phyloP scores from a whole-genome alignment of 2,329 filamentous ascomycete species.

The Bipolaris sorokiniana region DNA sequence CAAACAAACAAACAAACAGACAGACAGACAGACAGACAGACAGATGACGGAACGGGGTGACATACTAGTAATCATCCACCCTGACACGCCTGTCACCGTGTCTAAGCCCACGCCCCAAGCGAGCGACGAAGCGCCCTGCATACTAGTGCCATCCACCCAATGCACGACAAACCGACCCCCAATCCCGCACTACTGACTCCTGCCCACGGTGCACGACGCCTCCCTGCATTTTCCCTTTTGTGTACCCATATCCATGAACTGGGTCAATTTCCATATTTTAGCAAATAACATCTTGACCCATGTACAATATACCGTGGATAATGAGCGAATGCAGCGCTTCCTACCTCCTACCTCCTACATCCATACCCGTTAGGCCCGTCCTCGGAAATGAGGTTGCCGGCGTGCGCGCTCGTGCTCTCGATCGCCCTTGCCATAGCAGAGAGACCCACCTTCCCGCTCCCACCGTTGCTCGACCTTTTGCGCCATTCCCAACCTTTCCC shows the following conservation, averaged over 20 bases:
- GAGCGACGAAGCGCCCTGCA: conserved; percentile 25
- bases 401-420: conserved; percentile 23
- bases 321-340: not conserved
- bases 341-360: not conserved
- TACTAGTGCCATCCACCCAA: not conserved
- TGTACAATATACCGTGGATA: not conserved
- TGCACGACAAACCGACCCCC: not conserved
- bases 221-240: not conserved
- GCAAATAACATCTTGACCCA: not conserved
- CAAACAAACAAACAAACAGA: not conserved
- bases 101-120: conserved; percentile 30
- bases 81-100: conserved; percentile 11
- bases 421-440: conserved; percentile 29
- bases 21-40: not conserved
- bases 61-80: not conserved
- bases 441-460: conserved; percentile 20
- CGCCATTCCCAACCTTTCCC: conserved; percentile 11
- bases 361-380: conserved; percentile 4
- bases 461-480: conserved; percentile 19
- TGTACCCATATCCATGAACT: not conserved
- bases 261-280: too few species aligned
- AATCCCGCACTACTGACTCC: not conserved
- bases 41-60: not conserved
- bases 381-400: conserved; percentile 36
- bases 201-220: not conserved